Base-by-base conservation (phyloP, 352 stramenopile genomes). In the Phytopythium litorale region DNA sequence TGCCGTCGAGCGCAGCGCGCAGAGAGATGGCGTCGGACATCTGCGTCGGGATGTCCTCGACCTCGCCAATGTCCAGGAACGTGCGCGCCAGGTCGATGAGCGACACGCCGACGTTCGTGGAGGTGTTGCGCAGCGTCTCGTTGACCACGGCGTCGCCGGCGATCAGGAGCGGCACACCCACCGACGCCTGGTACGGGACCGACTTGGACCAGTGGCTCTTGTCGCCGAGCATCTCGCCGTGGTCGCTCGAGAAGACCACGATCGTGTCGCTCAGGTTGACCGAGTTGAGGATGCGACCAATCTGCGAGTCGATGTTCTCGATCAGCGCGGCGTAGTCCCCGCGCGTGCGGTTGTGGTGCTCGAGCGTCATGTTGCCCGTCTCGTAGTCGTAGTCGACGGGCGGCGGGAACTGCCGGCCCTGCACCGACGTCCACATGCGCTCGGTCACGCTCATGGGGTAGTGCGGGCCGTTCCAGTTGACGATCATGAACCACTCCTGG, bases 401-500 rank as follows among this genome's bases (percentile, higher is more conserved):
- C 12, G 58, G 51, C 0, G 68, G 68, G 53, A 75, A 75, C 9
- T 49, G 52, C 12, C 65, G 65, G 50, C 66, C 66, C 54, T 72
- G 53, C 53, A 75, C 64, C 3, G 59, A 53, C n/a, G 55, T 59
- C 33, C 64, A 72, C 68, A 75, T 75, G 51, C 65, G 65, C 53
- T 75, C 58, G 4, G 68, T 75, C 21, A 75, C 61, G 15, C 62
- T 70, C 65, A 72, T 75, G 16, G 68, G 68, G 61, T 72, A 72
- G 55, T 75, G 68, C n/a, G 68, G 68, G 16, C 68, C 68, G 50
- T 75, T 75, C 65, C 68, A 75, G 58, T 75, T 75, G 18, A 72
- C 68, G 37, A 72, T 72, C 58, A 75, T 62, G 23, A 75, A 75
- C 65, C 65, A 75, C 33, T 64, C 57, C 54, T 72, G 62, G 50